Base-by-base conservation (phyloP, 257 asterid species). In the Fraxinus pennsylvanica region DNA sequence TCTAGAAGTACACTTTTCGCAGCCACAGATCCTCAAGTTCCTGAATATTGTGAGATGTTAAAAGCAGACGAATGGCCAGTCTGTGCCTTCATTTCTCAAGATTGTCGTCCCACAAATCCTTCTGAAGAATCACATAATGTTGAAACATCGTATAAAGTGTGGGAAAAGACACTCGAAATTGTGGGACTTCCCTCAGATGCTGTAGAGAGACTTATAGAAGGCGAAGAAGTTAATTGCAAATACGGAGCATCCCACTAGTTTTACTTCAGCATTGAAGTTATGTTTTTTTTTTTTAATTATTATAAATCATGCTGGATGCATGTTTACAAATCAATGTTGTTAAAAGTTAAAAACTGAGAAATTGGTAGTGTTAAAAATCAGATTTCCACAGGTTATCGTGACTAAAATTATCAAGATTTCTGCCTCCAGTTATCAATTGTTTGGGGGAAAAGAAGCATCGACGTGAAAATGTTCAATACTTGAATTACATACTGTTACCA, bases 41-140 rank as follows among this genome's bases (percentile, higher is more conserved):
- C 88, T 5, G 97, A 93, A 72, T 94, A 89, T 76, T 91, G 97
- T 32, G 98, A 96, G 76, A 89, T 87, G 67, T 79, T 96, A 79
- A 96, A 90, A 87, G 91, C 98, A n/a, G 99, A 96, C 17, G 95
- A 92, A 35, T 93, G 98, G 98, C 96, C 98, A 10, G 98, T 92
- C 17, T 92, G 96, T 79, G 99, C 97, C 61, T 93, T 82, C 87
- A 85, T 96, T 67, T 92, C 93, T 72, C 91, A 91, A 13, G 99
- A 93, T 71, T 96, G 99, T 67, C 93, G 92, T 73, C 99, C 99
- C 52, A 82, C 94, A 47, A 93, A 93, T 85, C 96, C 99, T 66
- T 91, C 95, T 1, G 97, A 96, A 87, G 99, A 92, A 90, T 92
- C 98, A 45, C 96, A 91, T 84, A 89, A 80, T 59, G 83, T 84